Conservation (phyloP, 345 rosid species). For the Erodium maritimum region DNA sequence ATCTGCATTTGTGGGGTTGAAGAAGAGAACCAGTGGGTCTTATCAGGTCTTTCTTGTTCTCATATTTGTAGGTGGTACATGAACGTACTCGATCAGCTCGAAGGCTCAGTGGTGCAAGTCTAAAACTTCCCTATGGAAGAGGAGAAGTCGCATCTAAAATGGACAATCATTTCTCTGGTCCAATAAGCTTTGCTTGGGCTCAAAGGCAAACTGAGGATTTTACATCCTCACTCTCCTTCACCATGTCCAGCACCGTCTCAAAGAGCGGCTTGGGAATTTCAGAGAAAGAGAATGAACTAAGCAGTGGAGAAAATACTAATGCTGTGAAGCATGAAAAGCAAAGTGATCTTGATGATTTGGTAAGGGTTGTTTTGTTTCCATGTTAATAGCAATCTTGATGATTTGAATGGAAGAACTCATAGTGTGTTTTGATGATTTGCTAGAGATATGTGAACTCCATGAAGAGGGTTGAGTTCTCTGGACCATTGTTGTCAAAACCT, state of each 20-base stretch:
- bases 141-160: not conserved
- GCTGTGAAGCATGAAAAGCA: too few relatives aligned
- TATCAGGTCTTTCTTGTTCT: not conserved
- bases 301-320: not conserved
- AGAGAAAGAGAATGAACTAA: not conserved
- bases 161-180: not conserved
- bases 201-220: not conserved
- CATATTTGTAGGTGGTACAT: not conserved
- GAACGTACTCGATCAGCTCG: not conserved
- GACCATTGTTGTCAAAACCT: conserved; percentile 57
- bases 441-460: not conserved
- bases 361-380: too few relatives aligned
- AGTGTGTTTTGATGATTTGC: not conserved
- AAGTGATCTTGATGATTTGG: too few relatives aligned
- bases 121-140: not conserved
- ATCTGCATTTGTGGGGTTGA: not conserved
- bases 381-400: too few relatives aligned
- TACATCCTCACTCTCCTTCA: not conserved
- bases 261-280: not conserved
- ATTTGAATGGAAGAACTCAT: not conserved
- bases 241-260: not conserved
- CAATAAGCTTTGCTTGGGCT: not conserved
- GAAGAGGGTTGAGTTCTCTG: conserved; percentile 66
- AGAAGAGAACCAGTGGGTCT: not conserved
- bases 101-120: not conserved